A percentile compares a stretch with the other conserved stretches of the same genome.
Evolutionary conservation across 2,329 filamentous ascomycete species (phyloP).

Genomic region (Trichoderma gracile): DNA sequence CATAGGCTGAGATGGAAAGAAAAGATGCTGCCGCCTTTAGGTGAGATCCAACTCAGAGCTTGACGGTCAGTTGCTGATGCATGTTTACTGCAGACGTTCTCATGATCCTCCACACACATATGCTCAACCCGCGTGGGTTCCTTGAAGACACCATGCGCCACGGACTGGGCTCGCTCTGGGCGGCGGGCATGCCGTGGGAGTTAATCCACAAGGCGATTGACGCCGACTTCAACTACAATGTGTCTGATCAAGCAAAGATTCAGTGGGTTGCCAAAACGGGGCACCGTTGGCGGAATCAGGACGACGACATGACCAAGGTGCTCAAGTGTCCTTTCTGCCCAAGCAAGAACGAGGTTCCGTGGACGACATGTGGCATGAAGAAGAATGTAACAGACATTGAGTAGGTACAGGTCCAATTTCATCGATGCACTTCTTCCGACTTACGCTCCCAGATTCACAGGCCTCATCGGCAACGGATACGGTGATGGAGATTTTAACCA

Average conservation of each 20-base stretch:
- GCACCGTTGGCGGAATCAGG: constrained; percentile 59
- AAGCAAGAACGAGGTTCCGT: constrained; percentile 49
- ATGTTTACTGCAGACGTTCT: constrained; percentile 58
- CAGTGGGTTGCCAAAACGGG: constrained; percentile 52
- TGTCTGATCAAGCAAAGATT: constrained; percentile 45
- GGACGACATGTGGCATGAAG: constrained; percentile 56
- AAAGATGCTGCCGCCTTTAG: constrained; percentile 58
- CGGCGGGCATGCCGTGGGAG: constrained; percentile 66
- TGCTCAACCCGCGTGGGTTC: constrained; percentile 74
- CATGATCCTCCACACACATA: constrained; percentile 78
- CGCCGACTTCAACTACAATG: constrained; percentile 57
- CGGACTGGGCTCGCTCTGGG: constrained; percentile 58
- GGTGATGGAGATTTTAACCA: constrained; percentile 56
- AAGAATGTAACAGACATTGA: constrained; percentile 29
- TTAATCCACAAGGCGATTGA: constrained; percentile 60
- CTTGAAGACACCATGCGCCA: constrained; percentile 70
- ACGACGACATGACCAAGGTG: constrained; percentile 50
- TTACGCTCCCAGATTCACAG: constrained; percentile 1
- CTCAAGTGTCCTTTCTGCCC: constrained; percentile 59
- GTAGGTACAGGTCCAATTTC: background rate
- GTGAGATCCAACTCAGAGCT: constrained; percentile 37
- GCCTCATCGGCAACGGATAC: constrained; percentile 54
- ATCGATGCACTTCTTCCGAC: background rate
- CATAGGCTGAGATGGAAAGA: constrained; percentile 38
- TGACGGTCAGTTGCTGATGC: background rate